phyloP scores from a whole-genome alignment of 345 rosid genomes.

The Schrenkiella parvula region DNA sequence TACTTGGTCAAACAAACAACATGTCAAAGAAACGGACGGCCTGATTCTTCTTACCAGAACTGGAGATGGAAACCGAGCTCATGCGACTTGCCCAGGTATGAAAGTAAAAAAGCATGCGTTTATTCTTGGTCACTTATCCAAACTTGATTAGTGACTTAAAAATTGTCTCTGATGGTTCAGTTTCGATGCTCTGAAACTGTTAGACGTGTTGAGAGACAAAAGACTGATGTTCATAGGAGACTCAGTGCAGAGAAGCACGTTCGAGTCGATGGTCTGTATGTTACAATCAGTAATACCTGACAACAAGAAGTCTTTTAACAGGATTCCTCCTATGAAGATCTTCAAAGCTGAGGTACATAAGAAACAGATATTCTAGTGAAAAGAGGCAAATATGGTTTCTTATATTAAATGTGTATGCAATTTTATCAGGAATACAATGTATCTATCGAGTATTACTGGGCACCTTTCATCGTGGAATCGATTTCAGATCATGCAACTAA shows the following conservation, averaged over 20 bases:
- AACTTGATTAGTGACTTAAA: neutral
- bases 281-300: constrained; percentile 74
- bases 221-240: constrained; percentile 92
- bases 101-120: neutral
- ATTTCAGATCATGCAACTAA: constrained; percentile 92
- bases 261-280: constrained; percentile 89
- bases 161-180: constrained; percentile 38
- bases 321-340: constrained; percentile 85
- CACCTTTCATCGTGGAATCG: constrained; percentile 85
- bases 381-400: neutral
- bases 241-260: constrained; percentile 84
- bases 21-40: constrained; percentile 71
- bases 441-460: constrained; percentile 90
- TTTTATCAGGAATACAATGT: constrained; percentile 68
- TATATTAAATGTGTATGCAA: neutral
- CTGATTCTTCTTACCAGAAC: constrained; percentile 70
- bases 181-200: constrained; percentile 69
- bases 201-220: constrained; percentile 66
- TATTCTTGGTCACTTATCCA: constrained; percentile 5
- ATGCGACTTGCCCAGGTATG: constrained; percentile 71
- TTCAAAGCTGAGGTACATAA: constrained; percentile 66
- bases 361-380: neutral
- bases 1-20: constrained; percentile 85
- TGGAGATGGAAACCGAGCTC: constrained; percentile 88
- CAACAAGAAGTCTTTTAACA: constrained; percentile 58